Evolutionary conservation across 2,329 filamentous ascomycete species (phyloP).

Genomic region (Lomentospora prolificans): DNA sequence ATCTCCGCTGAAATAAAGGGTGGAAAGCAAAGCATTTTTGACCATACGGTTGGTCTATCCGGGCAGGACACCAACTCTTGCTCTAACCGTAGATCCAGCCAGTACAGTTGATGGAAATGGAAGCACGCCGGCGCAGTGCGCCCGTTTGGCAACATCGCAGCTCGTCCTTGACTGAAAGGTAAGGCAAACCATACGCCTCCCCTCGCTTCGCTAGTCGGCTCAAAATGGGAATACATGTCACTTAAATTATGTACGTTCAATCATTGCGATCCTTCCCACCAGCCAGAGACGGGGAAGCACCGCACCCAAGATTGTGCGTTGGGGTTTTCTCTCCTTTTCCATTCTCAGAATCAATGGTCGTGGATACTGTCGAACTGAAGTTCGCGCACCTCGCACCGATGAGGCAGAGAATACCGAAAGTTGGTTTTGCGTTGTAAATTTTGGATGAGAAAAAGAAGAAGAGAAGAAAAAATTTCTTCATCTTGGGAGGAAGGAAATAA

Average conservation of each 20-base stretch:
- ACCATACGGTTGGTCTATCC: too few relatives aligned
- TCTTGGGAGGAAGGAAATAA: background rate
- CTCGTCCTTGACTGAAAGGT: too few relatives aligned
- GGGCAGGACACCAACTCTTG: too few relatives aligned
- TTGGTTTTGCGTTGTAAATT: constrained; percentile 39
- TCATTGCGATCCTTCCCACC: constrained; percentile 50
- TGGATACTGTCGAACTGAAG: constrained; percentile 27
- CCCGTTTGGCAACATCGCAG: too few relatives aligned
- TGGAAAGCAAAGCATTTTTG: too few relatives aligned
- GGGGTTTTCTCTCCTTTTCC: constrained; percentile 40
- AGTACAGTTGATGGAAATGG: too few relatives aligned
- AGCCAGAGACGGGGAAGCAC: constrained; percentile 36
- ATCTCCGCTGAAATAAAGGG: too few relatives aligned
- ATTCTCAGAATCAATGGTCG: constrained; percentile 36
- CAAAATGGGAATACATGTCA: background rate
- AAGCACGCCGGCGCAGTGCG: too few relatives aligned
- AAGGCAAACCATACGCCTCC: too few relatives aligned
- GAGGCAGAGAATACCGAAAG: constrained; percentile 28
- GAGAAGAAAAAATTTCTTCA: constrained; percentile 11
- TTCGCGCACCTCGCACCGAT: constrained; percentile 37
- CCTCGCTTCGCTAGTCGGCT: too few relatives aligned
- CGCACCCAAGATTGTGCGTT: constrained; percentile 51
- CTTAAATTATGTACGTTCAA: constrained; percentile 40
- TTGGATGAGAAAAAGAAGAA: constrained; percentile 19
- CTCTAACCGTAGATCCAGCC: too few relatives aligned